phyloP scores from a whole-genome alignment of 1,139 yeast species.

The Debaryomyces coudertii region DNA sequence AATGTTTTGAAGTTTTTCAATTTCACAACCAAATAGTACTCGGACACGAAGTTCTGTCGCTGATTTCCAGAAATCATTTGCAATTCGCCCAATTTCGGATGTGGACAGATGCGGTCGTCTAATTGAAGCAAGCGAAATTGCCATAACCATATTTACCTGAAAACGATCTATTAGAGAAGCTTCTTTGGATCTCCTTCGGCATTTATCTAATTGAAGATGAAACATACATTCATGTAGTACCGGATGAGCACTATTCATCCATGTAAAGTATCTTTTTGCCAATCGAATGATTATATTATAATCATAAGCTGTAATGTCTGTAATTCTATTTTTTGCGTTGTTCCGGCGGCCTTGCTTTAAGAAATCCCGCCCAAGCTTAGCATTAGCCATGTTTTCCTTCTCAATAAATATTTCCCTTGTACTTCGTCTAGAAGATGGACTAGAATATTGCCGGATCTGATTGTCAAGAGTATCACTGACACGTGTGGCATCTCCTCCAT shows the following conservation, averaged over 20 bases:
- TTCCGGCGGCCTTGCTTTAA: conserved; percentile 15
- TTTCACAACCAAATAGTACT: conserved; percentile 11
- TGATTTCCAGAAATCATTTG: conserved; percentile 17
- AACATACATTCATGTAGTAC: conserved; percentile 16
- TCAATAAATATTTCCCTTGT: conserved; percentile 15
- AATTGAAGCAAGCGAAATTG: conserved; percentile 16
- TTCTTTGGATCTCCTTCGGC: conserved; percentile 10
- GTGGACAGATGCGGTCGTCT: conserved; percentile 14
- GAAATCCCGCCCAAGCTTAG: conserved; percentile 14
- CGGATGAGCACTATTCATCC: conserved; percentile 18
- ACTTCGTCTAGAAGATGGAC: conserved; percentile 5
- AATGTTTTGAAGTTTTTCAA: conserved; percentile 15
- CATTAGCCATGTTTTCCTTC: conserved; percentile 13
- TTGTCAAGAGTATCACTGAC: conserved; percentile 14
- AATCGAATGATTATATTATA: conserved; percentile 11
- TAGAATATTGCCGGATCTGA: conserved; percentile 12
- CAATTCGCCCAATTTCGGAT: conserved; percentile 17
- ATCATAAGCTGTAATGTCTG: conserved; percentile 17
- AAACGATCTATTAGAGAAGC: conserved; percentile 12
- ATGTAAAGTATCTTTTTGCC: conserved; percentile 14
- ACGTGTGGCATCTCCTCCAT: conserved; percentile 10
- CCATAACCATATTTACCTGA: conserved; percentile 17
- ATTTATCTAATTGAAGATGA: conserved; percentile 13
- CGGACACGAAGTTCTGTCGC: conserved; percentile 11
- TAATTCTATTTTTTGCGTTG: conserved; percentile 12